Percentiles rank a stretch among this genome's conserved stretches.
These are phyloP conservation scores for Colletotrichum aenigma DNA, from an alignment of 2,329 filamentous ascomycete species.

Conservation along the genomic window DNA sequence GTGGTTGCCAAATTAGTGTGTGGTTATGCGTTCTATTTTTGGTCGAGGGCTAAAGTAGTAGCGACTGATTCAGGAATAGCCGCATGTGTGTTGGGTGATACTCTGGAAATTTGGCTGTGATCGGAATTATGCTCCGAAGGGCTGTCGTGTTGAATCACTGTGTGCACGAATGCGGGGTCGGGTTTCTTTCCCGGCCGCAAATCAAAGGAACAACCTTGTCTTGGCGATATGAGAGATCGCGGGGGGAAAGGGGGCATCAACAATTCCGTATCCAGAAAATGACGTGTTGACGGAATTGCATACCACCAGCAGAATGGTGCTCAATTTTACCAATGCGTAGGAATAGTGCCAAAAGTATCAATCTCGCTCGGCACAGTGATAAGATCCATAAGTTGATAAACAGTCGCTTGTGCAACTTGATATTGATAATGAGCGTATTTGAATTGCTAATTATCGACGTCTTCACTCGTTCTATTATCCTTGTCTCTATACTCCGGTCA, in stretches of 20 bases:
- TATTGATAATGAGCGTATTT: not conserved
- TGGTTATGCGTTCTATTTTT: not conserved
- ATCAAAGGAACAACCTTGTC: not conserved
- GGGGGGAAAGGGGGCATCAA: not conserved
- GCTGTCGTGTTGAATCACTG: not conserved
- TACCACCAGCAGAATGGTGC: not conserved
- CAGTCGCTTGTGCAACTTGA: not conserved
- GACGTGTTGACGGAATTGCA: not conserved
- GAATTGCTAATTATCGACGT: not conserved
- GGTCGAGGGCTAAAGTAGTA: not conserved
- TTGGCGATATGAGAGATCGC: not conserved
- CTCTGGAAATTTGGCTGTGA: not conserved
- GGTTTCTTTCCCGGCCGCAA: not conserved
- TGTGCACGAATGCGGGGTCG: not conserved
- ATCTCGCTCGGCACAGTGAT: not conserved
- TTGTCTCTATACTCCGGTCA: not conserved
- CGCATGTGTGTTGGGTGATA: not conserved
- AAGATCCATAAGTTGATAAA: not conserved
- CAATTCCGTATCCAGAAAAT: not conserved
- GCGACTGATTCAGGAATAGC: not conserved
- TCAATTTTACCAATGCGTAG: not conserved
- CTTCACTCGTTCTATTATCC: not conserved
- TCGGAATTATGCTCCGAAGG: not conserved
- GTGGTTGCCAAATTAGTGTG: not conserved
- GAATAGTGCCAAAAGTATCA: not conserved